Evolutionary conservation across 495 filamentous ascomycete species (phyloP), one percentile per base, ranked within the genome.

Genomic region (Penicillium psychrofluorescens): DNA sequence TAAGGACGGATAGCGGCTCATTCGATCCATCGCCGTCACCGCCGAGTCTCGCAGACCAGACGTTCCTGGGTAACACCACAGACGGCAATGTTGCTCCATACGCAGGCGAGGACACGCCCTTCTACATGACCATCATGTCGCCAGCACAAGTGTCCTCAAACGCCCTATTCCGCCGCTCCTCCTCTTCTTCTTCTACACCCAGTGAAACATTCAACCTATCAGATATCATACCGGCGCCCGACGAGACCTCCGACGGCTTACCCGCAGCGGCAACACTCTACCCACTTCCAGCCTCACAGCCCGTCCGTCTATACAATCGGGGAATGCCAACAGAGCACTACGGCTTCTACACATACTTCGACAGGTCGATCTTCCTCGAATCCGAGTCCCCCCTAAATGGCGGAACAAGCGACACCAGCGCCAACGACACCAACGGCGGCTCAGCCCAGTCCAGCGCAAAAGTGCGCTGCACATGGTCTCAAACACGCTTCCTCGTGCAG

Each of bases 271-370:
- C 85, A 27, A 75, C 71, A n/a, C 74, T 95, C 16, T 71, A 72
- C 43, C 80, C 85, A 0, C 72, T 79, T 35, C 77, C 86, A 0
- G 55, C 59, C 1, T 79, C 86, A 29, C 92, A 97, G 51, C 92
- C 88, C 0, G 62, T 97, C 11, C 81, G 85, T 3, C 76, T 97
- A 2, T 96, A 86, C 67, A 84, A 97, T 62, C 83, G 88, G 15
- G 89, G 83, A 13, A 63, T 81, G 30, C 66, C 75, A 2, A 81
- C 79, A 0, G 92, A 98, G 58, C 88, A 95, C 65, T 97, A 94
- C 63, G 88, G 87, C 8, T 95, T 96, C 65, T 95, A 95, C 63
- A 85, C 77, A 0, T 95, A 95, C 71, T 97, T 84, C 63, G 81
- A 90, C 62, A 87, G 88, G 50, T 86, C 85, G 6, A 88, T 94